A percentile compares a stretch with the other conserved stretches of the same genome.
These are phyloP conservation scores for Phytophthora tentaculata DNA, from an alignment of 352 stramenopile species.

Conservation along the genomic window DNA sequence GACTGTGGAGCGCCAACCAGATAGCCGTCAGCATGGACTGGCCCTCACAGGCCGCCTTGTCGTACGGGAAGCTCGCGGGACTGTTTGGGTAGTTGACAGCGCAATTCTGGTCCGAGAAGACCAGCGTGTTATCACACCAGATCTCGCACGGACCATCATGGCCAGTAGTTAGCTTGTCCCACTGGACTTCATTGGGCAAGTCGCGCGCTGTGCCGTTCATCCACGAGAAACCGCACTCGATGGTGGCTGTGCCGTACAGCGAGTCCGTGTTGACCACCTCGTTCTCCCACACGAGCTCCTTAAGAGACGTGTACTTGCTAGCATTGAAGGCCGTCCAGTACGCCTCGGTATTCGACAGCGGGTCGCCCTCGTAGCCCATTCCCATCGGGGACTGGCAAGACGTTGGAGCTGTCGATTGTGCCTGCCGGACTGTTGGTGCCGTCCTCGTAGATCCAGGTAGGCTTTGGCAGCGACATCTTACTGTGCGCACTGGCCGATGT, in stretches of 20 bases:
- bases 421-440: conserved; percentile 36
- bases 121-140: conserved; percentile 54
- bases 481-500: conserved; percentile 31
- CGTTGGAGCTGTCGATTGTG: conserved; percentile 33
- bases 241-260: conserved; percentile 35
- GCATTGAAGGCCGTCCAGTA: conserved; percentile 46
- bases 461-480: conserved; percentile 42
- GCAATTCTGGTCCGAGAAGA: conserved; percentile 52
- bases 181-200: conserved; percentile 46
- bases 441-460: conserved; percentile 38
- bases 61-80: conserved; percentile 45
- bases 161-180: conserved; percentile 43
- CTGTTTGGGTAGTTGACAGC: conserved; percentile 39
- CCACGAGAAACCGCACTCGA: conserved; percentile 51
- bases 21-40: conserved; percentile 40
- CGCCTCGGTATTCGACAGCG: conserved; percentile 38
- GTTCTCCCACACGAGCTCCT: conserved; percentile 44
- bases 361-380: conserved; percentile 37
- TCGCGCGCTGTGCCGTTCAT: conserved; percentile 38
- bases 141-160: conserved; percentile 58
- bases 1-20: conserved; percentile 53
- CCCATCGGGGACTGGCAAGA: conserved; percentile 32
- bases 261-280: conserved; percentile 43
- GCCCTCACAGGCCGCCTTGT: conserved; percentile 45
- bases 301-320: conserved; percentile 55